Base-by-base conservation (phyloP, 2,329 filamentous ascomycete genomes). In the Fusarium cyanostomum region DNA sequence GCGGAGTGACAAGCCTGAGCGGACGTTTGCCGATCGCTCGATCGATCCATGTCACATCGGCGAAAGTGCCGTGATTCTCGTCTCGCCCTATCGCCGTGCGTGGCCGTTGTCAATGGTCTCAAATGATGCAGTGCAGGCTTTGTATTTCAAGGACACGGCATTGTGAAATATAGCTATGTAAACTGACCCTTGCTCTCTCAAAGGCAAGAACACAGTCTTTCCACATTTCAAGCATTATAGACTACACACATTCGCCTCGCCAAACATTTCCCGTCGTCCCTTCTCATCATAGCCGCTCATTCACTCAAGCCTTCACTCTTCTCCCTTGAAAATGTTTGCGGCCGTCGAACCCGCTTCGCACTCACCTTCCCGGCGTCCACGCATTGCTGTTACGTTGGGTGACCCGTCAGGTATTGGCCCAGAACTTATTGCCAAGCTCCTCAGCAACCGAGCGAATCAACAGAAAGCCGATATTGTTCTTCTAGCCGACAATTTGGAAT, bases 401-500 rank as follows among this genome's bases (percentile, higher is more conserved):
- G 73, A 76, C 39, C 69, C 73, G 8, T 61, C 72, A 7, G 73
- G 73, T 7, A 63, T 75, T 34, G 74, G 73, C 1, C 73, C 72
- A 13, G 73, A 75, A 55, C 57, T 76, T 6, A 55, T 59, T 18
- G 72, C 72, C 16, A 76, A 74, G 49, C 70, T 76, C 7, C 67
- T 76, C 12, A 68, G 63, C 45, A 61, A 75, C 52, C 60, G 68
- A 1, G 43, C 52, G 8, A 75, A 75, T 56, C 49, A 26, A 3
- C 21, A 67, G 38, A 56, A 66, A 30, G 73, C 72, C n/a, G 71
- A 74, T 44, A 66, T 76, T 24, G 24, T 71, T 15, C 45, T 75
- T 3, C 59, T 75, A 1, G 73, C 72, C 9, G 72, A 74, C 44
- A 39, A 61, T 15, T 52, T 52, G 7, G 73, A 75, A 52, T 37